A percentile compares a stretch with the other conserved stretches of the same genome.
Evolutionary conservation across 2,329 filamentous ascomycete genomes (phyloP).

Genomic region (Diaporthe helianthi): DNA sequence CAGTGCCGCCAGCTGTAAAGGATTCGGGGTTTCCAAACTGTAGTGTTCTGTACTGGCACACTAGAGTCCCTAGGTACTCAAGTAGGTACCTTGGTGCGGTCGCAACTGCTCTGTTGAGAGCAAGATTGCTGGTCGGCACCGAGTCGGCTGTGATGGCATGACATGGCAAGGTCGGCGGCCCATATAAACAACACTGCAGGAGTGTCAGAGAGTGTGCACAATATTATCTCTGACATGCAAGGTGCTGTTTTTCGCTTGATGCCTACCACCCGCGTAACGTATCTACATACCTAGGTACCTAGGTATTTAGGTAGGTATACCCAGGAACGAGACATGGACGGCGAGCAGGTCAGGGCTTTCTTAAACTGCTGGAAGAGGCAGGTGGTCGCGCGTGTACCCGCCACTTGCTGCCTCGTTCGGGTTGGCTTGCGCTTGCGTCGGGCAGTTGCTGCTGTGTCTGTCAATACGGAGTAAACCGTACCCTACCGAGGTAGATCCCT

Average conservation of each 20-base stretch:
- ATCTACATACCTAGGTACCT: background rate
- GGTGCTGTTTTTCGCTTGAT: slow-evolving; percentile 8
- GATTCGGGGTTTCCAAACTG: background rate
- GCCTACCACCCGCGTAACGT: too few species aligned
- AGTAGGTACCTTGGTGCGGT: too few species aligned
- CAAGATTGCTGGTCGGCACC: slow-evolving; percentile 23
- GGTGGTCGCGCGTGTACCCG: background rate
- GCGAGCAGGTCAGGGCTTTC: background rate
- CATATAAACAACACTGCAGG: too few species aligned
- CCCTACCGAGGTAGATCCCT: too few species aligned
- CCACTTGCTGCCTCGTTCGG: background rate
- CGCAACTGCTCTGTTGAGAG: background rate
- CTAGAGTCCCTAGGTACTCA: too few species aligned
- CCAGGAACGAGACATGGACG: background rate
- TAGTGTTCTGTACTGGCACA: too few species aligned
- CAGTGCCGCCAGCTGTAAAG: background rate
- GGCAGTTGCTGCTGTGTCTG: background rate
- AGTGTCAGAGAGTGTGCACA: too few species aligned
- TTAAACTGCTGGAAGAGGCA: slow-evolving; percentile 6
- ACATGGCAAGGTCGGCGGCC: too few species aligned
- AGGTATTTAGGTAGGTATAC: too few species aligned
- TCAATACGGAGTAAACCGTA: too few species aligned
- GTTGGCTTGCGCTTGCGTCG: too few species aligned
- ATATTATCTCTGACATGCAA: slow-evolving; percentile 2
- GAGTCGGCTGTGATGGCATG: slow-evolving; percentile 4